phyloP scores from a whole-genome alignment of 805 yeast genomes.

The Kodamaea fukazawae region DNA sequence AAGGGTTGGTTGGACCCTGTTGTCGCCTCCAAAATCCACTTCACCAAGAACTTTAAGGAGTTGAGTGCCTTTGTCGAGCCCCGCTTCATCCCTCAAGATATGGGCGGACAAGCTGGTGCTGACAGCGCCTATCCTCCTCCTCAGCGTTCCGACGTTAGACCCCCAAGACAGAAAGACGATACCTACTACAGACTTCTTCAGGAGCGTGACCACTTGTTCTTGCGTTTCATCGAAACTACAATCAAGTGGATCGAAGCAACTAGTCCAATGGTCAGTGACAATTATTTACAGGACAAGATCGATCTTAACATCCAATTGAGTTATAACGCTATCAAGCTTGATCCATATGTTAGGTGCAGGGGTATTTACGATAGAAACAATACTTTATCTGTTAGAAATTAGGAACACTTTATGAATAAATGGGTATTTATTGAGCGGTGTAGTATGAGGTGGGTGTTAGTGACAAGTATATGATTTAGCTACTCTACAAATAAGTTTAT shows the following conservation, averaged over 20 bases:
- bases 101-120: constrained; percentile 71
- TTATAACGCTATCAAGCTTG: constrained; percentile 64
- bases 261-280: constrained; percentile 46
- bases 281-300: constrained; percentile 53
- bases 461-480: no score
- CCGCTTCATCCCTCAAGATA: constrained; percentile 58
- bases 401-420: background rate
- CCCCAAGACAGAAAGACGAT: constrained; percentile 40
- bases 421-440: no score
- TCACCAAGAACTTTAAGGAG: constrained; percentile 71
- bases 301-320: constrained; percentile 51
- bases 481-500: no score
- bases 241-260: constrained; percentile 72
- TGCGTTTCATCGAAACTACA: constrained; percentile 61
- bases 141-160: constrained; percentile 49
- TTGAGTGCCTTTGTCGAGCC: constrained; percentile 58
- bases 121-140: constrained; percentile 65
- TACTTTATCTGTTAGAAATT: constrained; percentile 24
- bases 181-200: constrained; percentile 39
- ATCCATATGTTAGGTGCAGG: constrained; percentile 79
- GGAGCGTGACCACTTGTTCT: constrained; percentile 55
- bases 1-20: constrained; percentile 96
- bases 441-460: no score
- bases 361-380: constrained; percentile 79
- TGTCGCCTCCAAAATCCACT: constrained; percentile 85